Conservation (phyloP, 768 basidiomycete species). For the Macrolepiota dolichaula region DNA sequence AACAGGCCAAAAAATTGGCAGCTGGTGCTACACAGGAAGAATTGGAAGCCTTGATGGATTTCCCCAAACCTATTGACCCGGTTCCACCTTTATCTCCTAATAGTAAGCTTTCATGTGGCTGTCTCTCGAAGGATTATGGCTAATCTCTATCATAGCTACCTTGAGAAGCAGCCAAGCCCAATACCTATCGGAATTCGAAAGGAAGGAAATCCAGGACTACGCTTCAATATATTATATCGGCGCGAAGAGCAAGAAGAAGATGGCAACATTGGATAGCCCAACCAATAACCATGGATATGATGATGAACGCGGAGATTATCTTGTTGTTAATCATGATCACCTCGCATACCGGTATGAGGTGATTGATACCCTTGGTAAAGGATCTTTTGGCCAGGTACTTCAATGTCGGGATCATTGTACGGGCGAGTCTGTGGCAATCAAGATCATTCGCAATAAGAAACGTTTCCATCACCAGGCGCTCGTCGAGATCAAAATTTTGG, state of each 20-base stretch:
- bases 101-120: constrained; percentile 45
- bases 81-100: constrained; percentile 60
- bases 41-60: constrained; percentile 82
- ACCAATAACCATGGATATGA: constrained; percentile 94
- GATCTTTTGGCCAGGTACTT: constrained; percentile 96
- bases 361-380: constrained; percentile 90
- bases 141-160: constrained; percentile 33
- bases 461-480: constrained; percentile 97
- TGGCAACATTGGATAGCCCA: constrained; percentile 65
- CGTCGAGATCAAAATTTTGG: constrained; percentile 98
- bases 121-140: constrained; percentile 6
- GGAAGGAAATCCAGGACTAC: constrained; percentile 88
- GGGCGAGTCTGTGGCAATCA: constrained; percentile 95
- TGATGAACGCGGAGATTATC: constrained; percentile 97
- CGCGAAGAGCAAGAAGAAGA: constrained; percentile 78
- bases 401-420: constrained; percentile 95
- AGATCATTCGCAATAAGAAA: constrained; percentile 99
- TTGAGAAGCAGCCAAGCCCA: constrained; percentile 65
- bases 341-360: constrained; percentile 97
- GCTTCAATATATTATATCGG: constrained; percentile 82
- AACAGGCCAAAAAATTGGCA: constrained; percentile 85
- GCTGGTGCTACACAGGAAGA: constrained; percentile 83
- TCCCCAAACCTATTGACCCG: constrained; percentile 87
- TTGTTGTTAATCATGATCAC: constrained; percentile 87
- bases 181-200: constrained; percentile 82